Evolutionary conservation across 2,329 filamentous ascomycete species (phyloP).

Genomic region (Chalaropsis ovoidea): DNA sequence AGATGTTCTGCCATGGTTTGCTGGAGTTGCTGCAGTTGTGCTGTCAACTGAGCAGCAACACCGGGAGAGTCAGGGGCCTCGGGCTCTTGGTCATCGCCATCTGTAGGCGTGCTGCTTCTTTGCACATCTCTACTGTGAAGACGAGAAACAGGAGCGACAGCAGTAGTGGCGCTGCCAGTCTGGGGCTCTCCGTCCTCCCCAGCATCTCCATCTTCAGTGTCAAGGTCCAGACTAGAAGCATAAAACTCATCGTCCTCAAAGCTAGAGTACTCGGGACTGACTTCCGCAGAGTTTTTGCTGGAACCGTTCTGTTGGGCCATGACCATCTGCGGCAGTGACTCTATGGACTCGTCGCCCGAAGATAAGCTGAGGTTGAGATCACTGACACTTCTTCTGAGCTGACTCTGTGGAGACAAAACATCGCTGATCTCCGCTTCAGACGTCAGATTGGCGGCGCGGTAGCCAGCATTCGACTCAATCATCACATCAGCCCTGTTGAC

Average conservation of each 20-base stretch:
- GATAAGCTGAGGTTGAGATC: slow-evolving; percentile 18
- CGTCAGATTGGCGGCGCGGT: slow-evolving; percentile 20
- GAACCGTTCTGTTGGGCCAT: neutral
- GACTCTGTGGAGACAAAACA: slow-evolving; percentile 24
- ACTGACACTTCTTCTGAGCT: slow-evolving; percentile 24
- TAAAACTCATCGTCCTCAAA: slow-evolving; percentile 38
- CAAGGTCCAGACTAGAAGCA: slow-evolving; percentile 33
- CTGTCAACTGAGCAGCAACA: slow-evolving; percentile 61
- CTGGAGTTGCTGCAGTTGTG: slow-evolving; percentile 67
- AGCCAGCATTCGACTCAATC: slow-evolving; percentile 36
- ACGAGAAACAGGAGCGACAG: neutral
- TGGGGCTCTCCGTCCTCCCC: neutral
- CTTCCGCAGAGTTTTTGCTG: neutral
- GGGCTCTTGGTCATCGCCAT: slow-evolving; percentile 9
- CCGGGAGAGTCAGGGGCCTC: slow-evolving; percentile 38
- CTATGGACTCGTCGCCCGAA: slow-evolving; percentile 21
- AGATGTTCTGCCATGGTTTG: slow-evolving; percentile 53
- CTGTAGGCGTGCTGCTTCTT: slow-evolving; percentile 14
- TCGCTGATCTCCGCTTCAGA: slow-evolving; percentile 14
- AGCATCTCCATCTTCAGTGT: slow-evolving; percentile 34
- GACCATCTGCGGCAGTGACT: slow-evolving; percentile 22
- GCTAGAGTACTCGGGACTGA: slow-evolving; percentile 37
- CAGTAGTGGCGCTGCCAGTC: neutral
- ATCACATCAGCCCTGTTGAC: slow-evolving; percentile 62
- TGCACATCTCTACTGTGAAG: slow-evolving; percentile 12